Evolutionary conservation across 768 basidiomycete species (phyloP).

Genomic region (Hypsizygus marmoreus): DNA sequence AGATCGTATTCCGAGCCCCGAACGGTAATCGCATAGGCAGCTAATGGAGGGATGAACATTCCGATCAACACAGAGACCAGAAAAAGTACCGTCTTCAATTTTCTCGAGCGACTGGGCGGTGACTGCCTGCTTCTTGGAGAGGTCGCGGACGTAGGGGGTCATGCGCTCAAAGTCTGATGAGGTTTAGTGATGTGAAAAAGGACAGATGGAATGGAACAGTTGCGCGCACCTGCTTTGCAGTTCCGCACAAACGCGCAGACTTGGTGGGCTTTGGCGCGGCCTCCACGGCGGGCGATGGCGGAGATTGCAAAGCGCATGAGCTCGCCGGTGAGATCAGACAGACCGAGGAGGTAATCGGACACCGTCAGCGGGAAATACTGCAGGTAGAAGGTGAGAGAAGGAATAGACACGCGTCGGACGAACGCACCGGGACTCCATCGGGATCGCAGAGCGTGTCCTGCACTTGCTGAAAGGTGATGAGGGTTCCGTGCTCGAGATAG

Average conservation of each 20-base stretch:
- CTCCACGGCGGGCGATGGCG: slow-evolving; percentile 67
- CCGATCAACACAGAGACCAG: neutral
- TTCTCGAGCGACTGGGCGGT: slow-evolving; percentile 89
- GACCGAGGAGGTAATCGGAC: slow-evolving; percentile 88
- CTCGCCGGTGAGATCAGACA: slow-evolving; percentile 95
- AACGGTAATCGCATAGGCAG: slow-evolving; percentile 71
- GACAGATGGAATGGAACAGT: neutral
- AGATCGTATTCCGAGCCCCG: slow-evolving; percentile 75
- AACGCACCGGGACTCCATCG: slow-evolving; percentile 64
- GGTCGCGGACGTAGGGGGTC: slow-evolving; percentile 66
- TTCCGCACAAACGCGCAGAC: slow-evolving; percentile 72
- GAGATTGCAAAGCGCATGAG: slow-evolving; percentile 96
- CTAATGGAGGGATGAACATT: slow-evolving; percentile 34
- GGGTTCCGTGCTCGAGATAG: slow-evolving; percentile 69
- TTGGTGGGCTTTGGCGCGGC: slow-evolving; percentile 59
- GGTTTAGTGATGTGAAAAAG: slow-evolving; percentile 4
- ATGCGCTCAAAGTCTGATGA: slow-evolving; percentile 75
- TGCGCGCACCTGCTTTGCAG: slow-evolving; percentile 65
- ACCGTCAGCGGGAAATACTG: slow-evolving; percentile 78
- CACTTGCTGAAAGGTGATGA: slow-evolving; percentile 71
- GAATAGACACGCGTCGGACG: slow-evolving; percentile 2
- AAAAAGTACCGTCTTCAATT: slow-evolving; percentile 81
- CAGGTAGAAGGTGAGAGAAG: slow-evolving; percentile 2
- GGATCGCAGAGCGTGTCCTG: slow-evolving; percentile 64
- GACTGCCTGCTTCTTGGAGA: slow-evolving; percentile 86